Evolutionary conservation across 2,329 filamentous ascomycete genomes (phyloP).

Genomic region (Ramularia collo-cygni): DNA sequence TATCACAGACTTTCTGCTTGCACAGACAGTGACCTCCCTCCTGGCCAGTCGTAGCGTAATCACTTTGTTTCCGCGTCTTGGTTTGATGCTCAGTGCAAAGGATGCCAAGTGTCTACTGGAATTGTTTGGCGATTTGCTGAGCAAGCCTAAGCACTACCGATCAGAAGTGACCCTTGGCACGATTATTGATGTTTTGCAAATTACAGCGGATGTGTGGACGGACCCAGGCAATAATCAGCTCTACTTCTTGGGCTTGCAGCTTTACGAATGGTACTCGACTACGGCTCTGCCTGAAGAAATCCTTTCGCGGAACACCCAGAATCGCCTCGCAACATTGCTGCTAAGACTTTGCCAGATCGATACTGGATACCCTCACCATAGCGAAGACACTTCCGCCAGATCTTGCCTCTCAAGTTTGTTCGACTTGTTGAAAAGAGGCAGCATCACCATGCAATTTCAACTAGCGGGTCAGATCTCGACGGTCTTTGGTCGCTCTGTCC

Average conservation of each 20-base stretch:
- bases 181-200: conserved; percentile 61
- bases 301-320: conserved; percentile 63
- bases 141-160: conserved; percentile 55
- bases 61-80: conserved; percentile 16
- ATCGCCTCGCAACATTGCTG: conserved; percentile 61
- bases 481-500: conserved; percentile 75
- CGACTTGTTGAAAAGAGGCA: conserved; percentile 58
- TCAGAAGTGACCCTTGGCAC: conserved; percentile 67
- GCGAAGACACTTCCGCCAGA: conserved; percentile 50
- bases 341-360: conserved; percentile 61
- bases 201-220: conserved; percentile 58
- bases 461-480: conserved; percentile 62
- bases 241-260: conserved; percentile 59
- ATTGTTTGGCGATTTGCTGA: conserved; percentile 41
- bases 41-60: conserved; percentile 22
- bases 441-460: conserved; percentile 67
- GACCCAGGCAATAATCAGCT: conserved; percentile 51
- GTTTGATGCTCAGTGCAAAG: conserved; percentile 20
- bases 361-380: conserved; percentile 57
- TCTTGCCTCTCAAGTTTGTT: conserved; percentile 57
- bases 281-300: conserved; percentile 60
- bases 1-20: conserved; percentile 21
- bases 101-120: conserved; percentile 42
- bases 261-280: conserved; percentile 73
- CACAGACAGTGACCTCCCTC: conserved; percentile 16